These are phyloP conservation scores for Rhododendron griersonianum DNA, from an alignment of 148 eudicot genomes.

Conservation along the genomic window DNA sequence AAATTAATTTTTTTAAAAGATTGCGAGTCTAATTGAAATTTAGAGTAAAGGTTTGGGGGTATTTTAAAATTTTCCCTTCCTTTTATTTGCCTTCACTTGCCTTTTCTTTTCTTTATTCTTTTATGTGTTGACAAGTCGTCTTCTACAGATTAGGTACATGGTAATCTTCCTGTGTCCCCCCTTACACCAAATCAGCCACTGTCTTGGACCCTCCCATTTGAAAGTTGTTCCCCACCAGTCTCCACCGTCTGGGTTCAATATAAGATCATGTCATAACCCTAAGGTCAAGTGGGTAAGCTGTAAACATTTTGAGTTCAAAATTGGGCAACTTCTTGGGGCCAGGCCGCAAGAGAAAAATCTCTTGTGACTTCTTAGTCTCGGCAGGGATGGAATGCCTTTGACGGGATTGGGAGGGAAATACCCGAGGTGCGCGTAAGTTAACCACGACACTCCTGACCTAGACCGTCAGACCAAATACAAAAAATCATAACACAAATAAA, in stretches of 20 bases:
- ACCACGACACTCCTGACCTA: not conserved
- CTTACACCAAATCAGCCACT: constrained; percentile 1
- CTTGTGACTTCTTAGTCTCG: too few relatives aligned
- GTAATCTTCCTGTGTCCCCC: not conserved
- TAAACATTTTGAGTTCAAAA: too few relatives aligned
- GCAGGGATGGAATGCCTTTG: not conserved
- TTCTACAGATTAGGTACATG: not conserved
- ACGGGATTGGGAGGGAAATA: not conserved
- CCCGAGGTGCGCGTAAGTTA: not conserved
- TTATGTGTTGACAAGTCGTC: not conserved
- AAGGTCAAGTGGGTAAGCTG: not conserved
- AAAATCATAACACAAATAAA: not conserved
- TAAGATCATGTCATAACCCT: not conserved
- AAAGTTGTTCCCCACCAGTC: not conserved
- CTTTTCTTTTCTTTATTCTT: not conserved
- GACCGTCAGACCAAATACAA: too few relatives aligned
- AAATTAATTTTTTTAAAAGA: too few relatives aligned
- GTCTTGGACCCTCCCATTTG: constrained; percentile 14
- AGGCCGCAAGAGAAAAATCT: too few relatives aligned
- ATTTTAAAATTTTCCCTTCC: too few relatives aligned
- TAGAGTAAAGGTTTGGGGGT: too few relatives aligned
- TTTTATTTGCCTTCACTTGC: not conserved
- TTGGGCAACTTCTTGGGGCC: too few relatives aligned
- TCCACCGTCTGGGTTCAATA: not conserved
- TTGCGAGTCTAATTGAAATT: too few relatives aligned